Conservation (phyloP, 192 early-diverging fungal species). For the Pilaira anomala region DNA sequence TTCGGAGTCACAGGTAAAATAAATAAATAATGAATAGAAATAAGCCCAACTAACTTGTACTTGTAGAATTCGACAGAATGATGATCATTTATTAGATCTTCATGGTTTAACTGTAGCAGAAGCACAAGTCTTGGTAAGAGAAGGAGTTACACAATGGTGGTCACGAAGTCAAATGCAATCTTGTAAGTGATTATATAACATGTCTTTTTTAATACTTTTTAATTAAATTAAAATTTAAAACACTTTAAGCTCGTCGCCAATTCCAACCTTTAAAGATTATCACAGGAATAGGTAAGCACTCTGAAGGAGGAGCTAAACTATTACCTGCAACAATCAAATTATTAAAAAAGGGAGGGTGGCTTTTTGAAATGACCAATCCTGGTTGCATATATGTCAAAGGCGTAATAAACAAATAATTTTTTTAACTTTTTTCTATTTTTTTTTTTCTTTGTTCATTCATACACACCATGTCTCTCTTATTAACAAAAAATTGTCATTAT, state of each 20-base stretch:
- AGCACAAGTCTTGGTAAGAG: conserved; percentile 55
- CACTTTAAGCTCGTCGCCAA: conserved; percentile 24
- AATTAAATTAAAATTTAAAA: no score
- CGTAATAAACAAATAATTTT: not conserved
- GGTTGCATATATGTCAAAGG: conserved; percentile 58
- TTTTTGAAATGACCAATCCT: conserved; percentile 41
- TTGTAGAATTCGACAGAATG: conserved; percentile 21
- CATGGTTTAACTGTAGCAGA: conserved; percentile 65
- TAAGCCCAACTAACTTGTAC: not conserved
- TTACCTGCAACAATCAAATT: conserved; percentile 48
- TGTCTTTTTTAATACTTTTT: not conserved
- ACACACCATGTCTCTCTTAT: conserved; percentile 22
- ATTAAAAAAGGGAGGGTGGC: conserved; percentile 55
- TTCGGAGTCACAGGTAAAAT: conserved; percentile 27
- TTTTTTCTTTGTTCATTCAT: conserved; percentile 8
- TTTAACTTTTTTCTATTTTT: not conserved
- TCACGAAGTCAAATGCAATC: conserved; percentile 40
- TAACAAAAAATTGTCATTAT: conserved; percentile 30
- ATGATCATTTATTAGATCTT: conserved; percentile 62
- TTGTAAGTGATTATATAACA: conserved; percentile 16
- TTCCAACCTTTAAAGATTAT: conserved; percentile 58
- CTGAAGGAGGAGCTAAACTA: conserved; percentile 53
- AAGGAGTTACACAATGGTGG: conserved; percentile 60
- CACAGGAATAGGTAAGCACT: conserved; percentile 67
- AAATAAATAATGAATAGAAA: not conserved